These are phyloP conservation scores for Cubamyces sp. DNA, from an alignment of 768 basidiomycete genomes.

Conservation along the genomic window DNA sequence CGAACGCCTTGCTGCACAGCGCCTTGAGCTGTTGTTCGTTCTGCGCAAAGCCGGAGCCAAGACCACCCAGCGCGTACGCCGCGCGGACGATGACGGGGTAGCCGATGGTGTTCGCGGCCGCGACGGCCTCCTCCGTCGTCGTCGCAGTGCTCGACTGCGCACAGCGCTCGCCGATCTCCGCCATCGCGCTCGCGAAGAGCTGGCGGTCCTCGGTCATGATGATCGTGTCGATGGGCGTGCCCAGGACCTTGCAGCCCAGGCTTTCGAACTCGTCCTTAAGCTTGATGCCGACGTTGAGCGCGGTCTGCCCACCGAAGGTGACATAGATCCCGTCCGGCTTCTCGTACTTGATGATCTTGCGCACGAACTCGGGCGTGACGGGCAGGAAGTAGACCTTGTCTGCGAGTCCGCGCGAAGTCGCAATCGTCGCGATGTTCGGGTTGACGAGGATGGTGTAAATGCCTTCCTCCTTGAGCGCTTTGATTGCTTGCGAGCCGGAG, in stretches of 20 bases:
- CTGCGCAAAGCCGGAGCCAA: conserved; percentile 97
- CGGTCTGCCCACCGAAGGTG: conserved; percentile 98
- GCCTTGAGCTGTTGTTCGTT: conserved; percentile 87
- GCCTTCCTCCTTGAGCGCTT: conserved; percentile 97
- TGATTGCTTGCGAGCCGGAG: conserved; percentile 98
- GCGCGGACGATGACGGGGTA: conserved; percentile 97
- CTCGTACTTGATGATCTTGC: conserved; percentile 98
- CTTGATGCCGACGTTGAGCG: conserved; percentile 94
- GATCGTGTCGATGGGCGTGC: conserved; percentile 96
- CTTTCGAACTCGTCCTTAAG: conserved; percentile 94
- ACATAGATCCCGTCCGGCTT: conserved; percentile 99
- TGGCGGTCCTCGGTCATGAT: conserved; percentile 97
- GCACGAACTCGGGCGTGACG: conserved; percentile 96
- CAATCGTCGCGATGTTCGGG: conserved; percentile 99
- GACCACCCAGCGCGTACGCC: conserved; percentile 93
- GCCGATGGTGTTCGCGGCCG: conserved; percentile 83
- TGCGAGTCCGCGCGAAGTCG: conserved; percentile 94
- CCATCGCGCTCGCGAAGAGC: conserved; percentile 93
- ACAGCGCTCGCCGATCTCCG: conserved; percentile 92
- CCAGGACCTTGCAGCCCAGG: conserved; percentile 91
- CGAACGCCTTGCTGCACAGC: conserved; percentile 93
- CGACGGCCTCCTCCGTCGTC: conserved; percentile 80
- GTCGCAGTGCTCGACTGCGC: conserved; percentile 89
- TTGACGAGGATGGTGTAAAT: conserved; percentile 99
- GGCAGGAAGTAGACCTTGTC: conserved; percentile 99